A percentile compares a stretch with the other conserved stretches of the same genome.
phyloP scores from a whole-genome alignment of 768 basidiomycete genomes.

The Macrolepiota albuminosa region DNA sequence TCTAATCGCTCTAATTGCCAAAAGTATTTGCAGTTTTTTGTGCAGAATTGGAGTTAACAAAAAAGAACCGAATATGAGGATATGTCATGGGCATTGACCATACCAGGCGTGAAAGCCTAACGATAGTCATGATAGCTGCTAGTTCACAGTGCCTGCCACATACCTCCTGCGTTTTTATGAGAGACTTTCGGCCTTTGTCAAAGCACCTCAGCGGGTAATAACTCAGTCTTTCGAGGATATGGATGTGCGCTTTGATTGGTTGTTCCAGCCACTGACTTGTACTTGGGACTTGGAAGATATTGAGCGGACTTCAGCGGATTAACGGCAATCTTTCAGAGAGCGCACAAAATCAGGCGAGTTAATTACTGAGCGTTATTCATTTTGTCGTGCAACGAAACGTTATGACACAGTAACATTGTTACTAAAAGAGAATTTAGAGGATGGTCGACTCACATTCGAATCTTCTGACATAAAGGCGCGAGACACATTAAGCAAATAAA shows the following conservation, averaged over 20 bases:
- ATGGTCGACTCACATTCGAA: not conserved
- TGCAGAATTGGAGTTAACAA: not conserved
- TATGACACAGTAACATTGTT: not conserved
- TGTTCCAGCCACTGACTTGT: not conserved
- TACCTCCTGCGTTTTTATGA: not conserved
- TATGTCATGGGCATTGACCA: not conserved
- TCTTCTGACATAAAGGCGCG: too few relatives aligned
- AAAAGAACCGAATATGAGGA: not conserved
- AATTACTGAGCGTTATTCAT: not conserved
- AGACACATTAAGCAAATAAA: not conserved
- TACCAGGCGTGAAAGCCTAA: not conserved
- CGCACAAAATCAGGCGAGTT: not conserved
- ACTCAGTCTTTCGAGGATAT: not conserved
- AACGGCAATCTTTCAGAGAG: not conserved
- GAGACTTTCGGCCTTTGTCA: not conserved
- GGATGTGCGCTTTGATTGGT: not conserved
- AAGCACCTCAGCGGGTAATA: not conserved
- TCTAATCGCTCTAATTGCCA: not conserved
- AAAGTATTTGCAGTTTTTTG: not conserved
- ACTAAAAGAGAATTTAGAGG: not conserved
- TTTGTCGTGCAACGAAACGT: not conserved
- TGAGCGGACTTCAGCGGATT: not conserved
- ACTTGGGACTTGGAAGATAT: not conserved
- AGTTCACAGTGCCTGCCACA: not conserved
- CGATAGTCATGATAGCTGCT: not conserved